Conservation (phyloP, 257 asterid genomes). For the Solanum pennellii region DNA sequence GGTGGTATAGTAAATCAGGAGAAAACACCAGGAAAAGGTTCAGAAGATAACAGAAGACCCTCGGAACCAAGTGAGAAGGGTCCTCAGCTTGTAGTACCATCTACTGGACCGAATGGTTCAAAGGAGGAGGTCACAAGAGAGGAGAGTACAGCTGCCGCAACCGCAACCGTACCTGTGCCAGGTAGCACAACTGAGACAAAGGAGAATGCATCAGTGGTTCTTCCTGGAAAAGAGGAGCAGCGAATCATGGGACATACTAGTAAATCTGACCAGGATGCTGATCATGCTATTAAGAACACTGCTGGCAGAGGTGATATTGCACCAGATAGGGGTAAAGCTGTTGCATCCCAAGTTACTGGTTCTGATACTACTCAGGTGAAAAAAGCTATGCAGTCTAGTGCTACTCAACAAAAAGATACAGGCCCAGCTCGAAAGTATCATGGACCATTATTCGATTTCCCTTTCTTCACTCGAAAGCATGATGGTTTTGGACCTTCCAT, state of each 20-base stretch:
- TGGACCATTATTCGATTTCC: slow-evolving; percentile 96
- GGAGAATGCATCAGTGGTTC: slow-evolving; percentile 42
- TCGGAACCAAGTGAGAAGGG: slow-evolving; percentile 50
- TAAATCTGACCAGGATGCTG: slow-evolving; percentile 58
- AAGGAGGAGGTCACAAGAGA: slow-evolving; percentile 52
- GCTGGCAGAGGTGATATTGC: slow-evolving; percentile 44
- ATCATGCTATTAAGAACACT: slow-evolving; percentile 32
- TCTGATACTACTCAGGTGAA: slow-evolving; percentile 52
- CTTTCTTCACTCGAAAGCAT: slow-evolving; percentile 85
- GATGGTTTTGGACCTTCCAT: slow-evolving; percentile 72
- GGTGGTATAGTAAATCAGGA: slow-evolving; percentile 44
- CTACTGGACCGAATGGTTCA: slow-evolving; percentile 23
- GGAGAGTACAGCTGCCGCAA: slow-evolving; percentile 28
- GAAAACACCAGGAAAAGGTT: slow-evolving; percentile 31
- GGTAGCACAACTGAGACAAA: slow-evolving; percentile 25
- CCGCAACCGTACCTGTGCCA: slow-evolving; percentile 22
- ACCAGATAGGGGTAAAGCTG: slow-evolving; percentile 72
- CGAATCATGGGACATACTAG: slow-evolving; percentile 31
- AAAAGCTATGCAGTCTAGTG: slow-evolving; percentile 52
- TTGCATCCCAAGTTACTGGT: slow-evolving; percentile 33
- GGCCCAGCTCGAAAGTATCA: slow-evolving; percentile 78
- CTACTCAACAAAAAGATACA: slow-evolving; percentile 60
- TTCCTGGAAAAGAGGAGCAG: slow-evolving; percentile 64
- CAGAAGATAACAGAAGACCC: slow-evolving; percentile 40
- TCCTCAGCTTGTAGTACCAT: slow-evolving; percentile 26